phyloP scores from a whole-genome alignment of 371 early-diverging fungal genomes.

The Mucor lusitanicus region DNA sequence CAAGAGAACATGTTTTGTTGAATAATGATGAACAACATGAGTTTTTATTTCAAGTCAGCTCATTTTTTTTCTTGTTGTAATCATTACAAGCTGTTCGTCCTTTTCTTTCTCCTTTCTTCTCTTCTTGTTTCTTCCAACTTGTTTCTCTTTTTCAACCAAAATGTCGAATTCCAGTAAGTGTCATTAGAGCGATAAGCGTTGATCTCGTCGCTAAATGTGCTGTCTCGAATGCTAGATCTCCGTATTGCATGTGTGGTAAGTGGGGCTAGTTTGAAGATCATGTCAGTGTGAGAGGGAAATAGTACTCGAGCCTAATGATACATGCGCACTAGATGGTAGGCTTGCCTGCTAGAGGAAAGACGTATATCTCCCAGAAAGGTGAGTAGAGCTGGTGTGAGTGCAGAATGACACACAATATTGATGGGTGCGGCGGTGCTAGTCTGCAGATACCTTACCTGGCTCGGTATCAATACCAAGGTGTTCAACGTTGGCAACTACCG shows the following conservation, averaged over 20 bases:
- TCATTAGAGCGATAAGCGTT: not conserved
- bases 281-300: no score
- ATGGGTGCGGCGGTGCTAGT: constrained; percentile 43
- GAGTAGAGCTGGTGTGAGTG: constrained; percentile 8
- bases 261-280: not conserved
- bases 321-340: constrained; percentile 70
- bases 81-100: not conserved
- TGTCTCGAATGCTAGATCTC: constrained; percentile 23
- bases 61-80: not conserved
- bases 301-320: not conserved
- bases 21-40: not conserved
- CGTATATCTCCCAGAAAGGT: constrained; percentile 92
- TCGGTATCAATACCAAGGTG: constrained; percentile 88
- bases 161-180: not conserved
- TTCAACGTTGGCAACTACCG: constrained; percentile 96
- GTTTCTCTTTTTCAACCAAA: not conserved
- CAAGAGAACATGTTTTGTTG: not conserved
- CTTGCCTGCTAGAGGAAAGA: constrained; percentile 90
- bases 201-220: not conserved
- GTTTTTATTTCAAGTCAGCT: constrained; percentile 12
- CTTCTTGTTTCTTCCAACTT: not conserved
- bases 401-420: not conserved
- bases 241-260: constrained; percentile 45
- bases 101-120: not conserved
- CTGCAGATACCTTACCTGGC: constrained; percentile 92